Base-by-base conservation (phyloP, 1,284 basidiomycete species). In the Ustilago xerochloae region DNA sequence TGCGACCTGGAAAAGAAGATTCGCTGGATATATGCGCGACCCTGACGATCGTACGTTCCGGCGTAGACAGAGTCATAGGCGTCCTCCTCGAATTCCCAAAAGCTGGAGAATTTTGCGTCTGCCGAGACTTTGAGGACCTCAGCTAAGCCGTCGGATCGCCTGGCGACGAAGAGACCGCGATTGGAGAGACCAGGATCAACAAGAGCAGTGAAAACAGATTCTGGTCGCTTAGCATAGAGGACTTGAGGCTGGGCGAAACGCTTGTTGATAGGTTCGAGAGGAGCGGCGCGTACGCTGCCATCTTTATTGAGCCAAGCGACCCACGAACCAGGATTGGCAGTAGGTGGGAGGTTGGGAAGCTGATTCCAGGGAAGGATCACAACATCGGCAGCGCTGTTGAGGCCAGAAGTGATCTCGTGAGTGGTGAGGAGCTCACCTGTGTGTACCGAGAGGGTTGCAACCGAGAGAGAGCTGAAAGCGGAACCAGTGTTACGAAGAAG, bases 21-120 rank as follows among this genome's bases (percentile, higher is more conserved):
- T 29, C 92, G 89, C 20, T 89, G 89, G 62, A 97, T 84, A 78
- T 90, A 90, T 0, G 89, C 87, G 5, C 86, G 80, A 7, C 90
- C 90, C 24, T 88, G 83, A 39, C 86, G 86, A 76, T 91, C 89
- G 1, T 89, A 67, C 4, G 87, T 89, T 38, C 91, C 91, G 3
- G 79, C 72, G 60, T 84, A 86, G 39, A 83, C 65, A 2, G 78
- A 70, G 18, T 85, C 78, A 35, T 79, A 72, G 2, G 77, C 79
- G 69, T 85, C 62, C 50, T 84, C 80, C 43, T 79, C 80, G 28
- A 83, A 79, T 51, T 81, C 79, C 80, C 78, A 80, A 41, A 71
- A 63, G 53, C 62, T 62, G 39, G 53, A 57, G 46, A 82, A 59
- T 32, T 63, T 67, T 38, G 69, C 78, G 30, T 60, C 63, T 38